Evolutionary conservation across 257 asterid genomes (phyloP), one percentile per base, ranked within the genome.

Genomic region (Sherardia arvensis): DNA sequence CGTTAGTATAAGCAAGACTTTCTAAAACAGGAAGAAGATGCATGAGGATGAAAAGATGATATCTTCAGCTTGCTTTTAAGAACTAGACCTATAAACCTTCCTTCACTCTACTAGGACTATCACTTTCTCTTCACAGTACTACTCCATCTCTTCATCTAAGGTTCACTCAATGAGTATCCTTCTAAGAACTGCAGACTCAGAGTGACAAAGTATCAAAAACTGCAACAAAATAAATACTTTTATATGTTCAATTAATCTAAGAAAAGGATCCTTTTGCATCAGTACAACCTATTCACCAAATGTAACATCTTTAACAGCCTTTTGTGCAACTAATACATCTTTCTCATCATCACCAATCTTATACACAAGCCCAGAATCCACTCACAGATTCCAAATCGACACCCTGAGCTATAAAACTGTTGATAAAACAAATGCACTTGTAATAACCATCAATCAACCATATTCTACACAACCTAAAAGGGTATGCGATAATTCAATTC

Each of bases 1-100:
- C 14, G 23, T 29, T 28, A 29, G 59, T 7, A 28, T 33, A n/a
- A 63, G 59, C 34, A n/a, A 64, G 59, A 15, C 5, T 63, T 64
- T 47, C 47, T 48, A 22, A 29, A 48, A 12, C 20, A 27, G 7
- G 12, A 21, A 20, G 25, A 43, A 7, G 27, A 17, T 47, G 56
- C 20, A 18, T 36, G 28, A 45, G 26, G 36, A 28, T 45, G 45
- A 38, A 38, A 7, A 12, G 43, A 12, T 34, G 36, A 62, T 18
- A 62, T 38, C 26, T 62, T 45, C 21, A 51, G 8, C n/a, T 34
- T 64, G 68, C n/a, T 12, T 47, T 22, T 63, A 63, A 22, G 47
- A 60, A 47, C 5, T 3, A 18, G 43, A 47, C 29, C 22, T 26
- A 45, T 47, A 27, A 25, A 30, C 28, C 28, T 61, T 38, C n/a